Conservation (phyloP, 1,284 basidiomycete genomes). For the Vanrija sp. region DNA sequence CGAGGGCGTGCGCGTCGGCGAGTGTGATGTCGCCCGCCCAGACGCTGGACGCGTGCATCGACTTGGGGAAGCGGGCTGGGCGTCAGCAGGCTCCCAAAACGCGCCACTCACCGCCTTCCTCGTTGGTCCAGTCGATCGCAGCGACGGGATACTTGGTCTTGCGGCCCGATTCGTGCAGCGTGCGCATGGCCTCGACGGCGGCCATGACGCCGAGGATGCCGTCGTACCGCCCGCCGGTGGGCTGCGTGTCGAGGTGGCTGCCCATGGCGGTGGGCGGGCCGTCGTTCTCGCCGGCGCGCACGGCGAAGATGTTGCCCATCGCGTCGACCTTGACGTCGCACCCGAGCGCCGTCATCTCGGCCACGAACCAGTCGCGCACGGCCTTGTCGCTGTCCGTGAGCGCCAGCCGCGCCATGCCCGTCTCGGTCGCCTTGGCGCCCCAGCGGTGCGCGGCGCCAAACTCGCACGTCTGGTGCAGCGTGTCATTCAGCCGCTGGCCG, state of each 20-base stretch:
- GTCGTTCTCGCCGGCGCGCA: conserved; percentile 21
- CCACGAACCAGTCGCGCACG: conserved; percentile 36
- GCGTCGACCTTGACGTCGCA: conserved; percentile 30
- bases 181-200: conserved; percentile 23
- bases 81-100: background rate
- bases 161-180: conserved; percentile 8
- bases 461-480: conserved; percentile 36
- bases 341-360: conserved; percentile 30
- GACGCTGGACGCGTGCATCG: conserved; percentile 33
- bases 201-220: conserved; percentile 33
- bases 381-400: conserved; percentile 33
- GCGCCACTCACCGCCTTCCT: conserved; percentile 1
- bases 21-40: conserved; percentile 24
- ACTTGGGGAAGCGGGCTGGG: conserved; percentile 27
- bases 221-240: conserved; percentile 33
- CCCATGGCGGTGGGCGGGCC: conserved; percentile 30
- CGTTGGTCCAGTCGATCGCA: conserved; percentile 29
- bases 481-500: conserved; percentile 27
- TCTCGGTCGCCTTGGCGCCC: conserved; percentile 12
- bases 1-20: conserved; percentile 16
- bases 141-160: conserved; percentile 23
- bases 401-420: conserved; percentile 25
- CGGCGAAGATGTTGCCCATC: conserved; percentile 44
- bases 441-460: conserved; percentile 24
- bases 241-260: conserved; percentile 37